A percentile compares a stretch with the other conserved stretches of the same genome.
Evolutionary conservation across 768 basidiomycete species (phyloP).

Genomic region (Termitomyces sp.): DNA sequence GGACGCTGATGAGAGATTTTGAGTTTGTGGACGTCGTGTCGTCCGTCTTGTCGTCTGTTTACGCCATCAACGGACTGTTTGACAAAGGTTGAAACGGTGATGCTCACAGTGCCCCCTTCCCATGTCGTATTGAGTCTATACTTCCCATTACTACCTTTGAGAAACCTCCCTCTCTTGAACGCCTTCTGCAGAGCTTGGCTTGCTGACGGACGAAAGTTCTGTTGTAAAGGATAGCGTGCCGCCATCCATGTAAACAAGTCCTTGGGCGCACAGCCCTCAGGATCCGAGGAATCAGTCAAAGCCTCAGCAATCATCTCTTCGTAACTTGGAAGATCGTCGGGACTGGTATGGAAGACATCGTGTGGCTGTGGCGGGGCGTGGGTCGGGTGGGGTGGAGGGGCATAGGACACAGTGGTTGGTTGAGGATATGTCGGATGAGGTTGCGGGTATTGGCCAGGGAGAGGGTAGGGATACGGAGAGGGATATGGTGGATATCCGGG

Average conservation of each 20-base stretch:
- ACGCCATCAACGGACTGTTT: not conserved
- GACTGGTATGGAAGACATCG: conserved; percentile 18
- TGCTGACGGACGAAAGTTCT: conserved; percentile 87
- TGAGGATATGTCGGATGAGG: conserved; percentile 35
- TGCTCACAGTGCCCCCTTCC: conserved; percentile 78
- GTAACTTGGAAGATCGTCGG: conserved; percentile 74
- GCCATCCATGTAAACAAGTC: conserved; percentile 84
- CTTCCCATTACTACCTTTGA: conserved; percentile 69
- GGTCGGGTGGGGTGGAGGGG: conserved; percentile 30
- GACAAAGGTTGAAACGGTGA: not conserved
- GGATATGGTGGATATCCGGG: conserved; percentile 42
- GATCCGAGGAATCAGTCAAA: conserved; percentile 57
- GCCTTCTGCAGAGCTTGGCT: conserved; percentile 89
- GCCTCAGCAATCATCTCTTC: conserved; percentile 92
- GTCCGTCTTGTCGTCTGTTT: conserved; percentile 71
- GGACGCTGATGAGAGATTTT: conserved; percentile 26
- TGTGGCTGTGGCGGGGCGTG: conserved; percentile 20
- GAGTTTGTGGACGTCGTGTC: conserved; percentile 76
- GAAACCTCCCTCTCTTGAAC: conserved; percentile 74
- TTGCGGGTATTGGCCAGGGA: not conserved
- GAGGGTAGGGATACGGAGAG: conserved; percentile 9
- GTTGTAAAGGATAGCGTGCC: conserved; percentile 73
- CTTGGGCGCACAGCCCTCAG: conserved; percentile 81
- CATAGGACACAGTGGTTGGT: conserved; percentile 27
- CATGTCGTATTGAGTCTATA: conserved; percentile 74